Base-by-base conservation (phyloP, 768 basidiomycete genomes). In the Suillus subalutaceus region DNA sequence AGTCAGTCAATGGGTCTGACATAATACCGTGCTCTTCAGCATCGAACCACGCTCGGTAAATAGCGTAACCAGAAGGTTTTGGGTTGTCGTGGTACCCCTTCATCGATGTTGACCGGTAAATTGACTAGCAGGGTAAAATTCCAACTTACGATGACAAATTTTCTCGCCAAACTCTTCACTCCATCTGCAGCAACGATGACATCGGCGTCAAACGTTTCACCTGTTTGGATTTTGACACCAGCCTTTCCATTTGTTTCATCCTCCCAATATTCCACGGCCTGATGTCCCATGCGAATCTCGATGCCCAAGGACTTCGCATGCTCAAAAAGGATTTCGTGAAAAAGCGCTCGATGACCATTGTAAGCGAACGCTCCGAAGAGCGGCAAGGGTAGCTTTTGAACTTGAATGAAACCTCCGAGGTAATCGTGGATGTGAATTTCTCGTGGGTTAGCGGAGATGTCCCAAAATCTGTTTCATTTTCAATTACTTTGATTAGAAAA, bases 301-400 rank as follows among this genome's bases (percentile, higher is more conserved):
- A 68, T 50, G 57, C 70, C 68, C 35, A 74, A 55, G 38, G 63
- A 69, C 43, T 66, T 43, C 43, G 73, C 77, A 44, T 69, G 64
- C 8, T 69, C 55, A 37, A 70, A 67, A 26, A 74, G 60, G 38
- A 72, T 61, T 23, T 65, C 41, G 63, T 72, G 68, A 35, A 79
- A 61, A 63, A 74, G 73, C 57, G 67, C 72, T 55, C 72, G 75
- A 67, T 74, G 71, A n/a, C 72, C 75, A 65, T 74, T 70, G 66
- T 74, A 72, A 41, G 66, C 64, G 67, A 69, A 68, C 63, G 69
- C 67, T 52, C 66, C 70, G 58, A 61, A 71, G 32, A 53, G 61
- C 44, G 59, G 65, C 35, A 48, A 62, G 57, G 66, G 62, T 67
- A 69, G 63, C 44, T 57, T 64, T 63, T 76, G 72, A 50, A 66